These are phyloP conservation scores for Onygena corvina DNA, from an alignment of 2,329 filamentous ascomycete species.

Conservation along the genomic window DNA sequence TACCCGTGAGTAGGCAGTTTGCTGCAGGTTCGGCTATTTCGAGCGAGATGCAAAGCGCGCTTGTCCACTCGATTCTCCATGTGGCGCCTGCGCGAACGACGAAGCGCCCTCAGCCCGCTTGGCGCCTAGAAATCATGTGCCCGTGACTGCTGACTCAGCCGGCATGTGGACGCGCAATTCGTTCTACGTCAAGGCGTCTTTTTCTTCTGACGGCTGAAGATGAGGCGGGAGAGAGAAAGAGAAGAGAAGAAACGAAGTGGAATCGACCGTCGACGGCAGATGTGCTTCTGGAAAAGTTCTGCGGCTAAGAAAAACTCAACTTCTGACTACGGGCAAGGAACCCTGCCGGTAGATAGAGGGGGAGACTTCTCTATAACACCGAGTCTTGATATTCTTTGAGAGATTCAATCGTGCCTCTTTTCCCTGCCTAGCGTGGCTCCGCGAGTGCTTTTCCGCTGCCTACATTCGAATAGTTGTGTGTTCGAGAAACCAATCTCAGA, in stretches of 20 bases:
- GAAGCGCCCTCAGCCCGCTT: background rate
- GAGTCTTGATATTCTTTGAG: too few relatives aligned
- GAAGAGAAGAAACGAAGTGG: too few relatives aligned
- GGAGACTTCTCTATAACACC: background rate
- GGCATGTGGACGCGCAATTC: background rate
- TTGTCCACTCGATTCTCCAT: background rate
- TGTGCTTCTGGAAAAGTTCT: too few relatives aligned
- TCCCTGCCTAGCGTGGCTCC: background rate
- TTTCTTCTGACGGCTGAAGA: background rate
- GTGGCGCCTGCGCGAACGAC: background rate
- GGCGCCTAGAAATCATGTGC: background rate
- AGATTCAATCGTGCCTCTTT: slow-evolving; percentile 2
- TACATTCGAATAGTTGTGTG: background rate
- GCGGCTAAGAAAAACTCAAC: background rate
- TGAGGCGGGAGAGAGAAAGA: too few relatives aligned
- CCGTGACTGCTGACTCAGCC: background rate
- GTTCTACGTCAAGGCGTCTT: background rate
- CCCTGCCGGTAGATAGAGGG: background rate
- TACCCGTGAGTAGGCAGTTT: too few relatives aligned
- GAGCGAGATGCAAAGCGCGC: too few relatives aligned
- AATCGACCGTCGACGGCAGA: too few relatives aligned
- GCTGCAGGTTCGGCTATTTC: too few relatives aligned
- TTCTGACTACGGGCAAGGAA: background rate
- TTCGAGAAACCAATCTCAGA: background rate
- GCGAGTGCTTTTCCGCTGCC: background rate